Evolutionary conservation across 2,329 filamentous ascomycete species (phyloP), one percentile per base, ranked within the genome.

Genomic region (Fusarium sp.): DNA sequence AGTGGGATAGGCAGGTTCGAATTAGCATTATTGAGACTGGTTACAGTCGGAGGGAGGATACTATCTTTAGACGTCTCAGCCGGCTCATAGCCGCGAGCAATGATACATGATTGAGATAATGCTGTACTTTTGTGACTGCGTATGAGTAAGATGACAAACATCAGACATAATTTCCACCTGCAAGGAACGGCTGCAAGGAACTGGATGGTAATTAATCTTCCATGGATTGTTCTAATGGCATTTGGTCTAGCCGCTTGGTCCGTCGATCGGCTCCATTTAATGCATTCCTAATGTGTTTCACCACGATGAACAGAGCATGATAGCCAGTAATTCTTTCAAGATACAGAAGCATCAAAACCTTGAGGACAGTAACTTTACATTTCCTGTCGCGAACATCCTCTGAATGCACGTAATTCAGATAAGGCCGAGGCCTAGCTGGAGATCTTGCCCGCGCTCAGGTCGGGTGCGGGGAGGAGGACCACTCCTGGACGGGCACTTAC

Each of bases 11-110:
- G 58, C 26, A 56, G 59, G 65, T 51, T 65, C 57, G 63, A 52
- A 60, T 52, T 60, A 52, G 59, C 18, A 39, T 43, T 64, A 31
- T 62, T 45, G 46, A 56, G 37, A 64, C 58, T 60, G 53, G 39
- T 57, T 61, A 31, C 25, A 25, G 43, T 49, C 55, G 37, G 42
- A 43, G 28, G 67, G 51, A 58, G 63, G 67, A 50, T 23, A 50
- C 50, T 49, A 48, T 71, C 67, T 70, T 71, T 70, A 70, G 67
- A 70, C 45, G 44, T 44, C 39, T 65, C 60, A 30, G 28, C 39
- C 59, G 31, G 52, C 51, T 48, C 56, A 54, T 25, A 54, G 57
- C 26, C 46, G 42, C 30, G 52, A 59, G 62, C 46, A 52, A 62
- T 63, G 57, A 58, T 50, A 55, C 23, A 42, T 50, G 58, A 57